Evolutionary conservation across 164 flowering plant species (phyloP), one percentile per base, ranked within the genome.

Genomic region (Amborella trichopoda): DNA sequence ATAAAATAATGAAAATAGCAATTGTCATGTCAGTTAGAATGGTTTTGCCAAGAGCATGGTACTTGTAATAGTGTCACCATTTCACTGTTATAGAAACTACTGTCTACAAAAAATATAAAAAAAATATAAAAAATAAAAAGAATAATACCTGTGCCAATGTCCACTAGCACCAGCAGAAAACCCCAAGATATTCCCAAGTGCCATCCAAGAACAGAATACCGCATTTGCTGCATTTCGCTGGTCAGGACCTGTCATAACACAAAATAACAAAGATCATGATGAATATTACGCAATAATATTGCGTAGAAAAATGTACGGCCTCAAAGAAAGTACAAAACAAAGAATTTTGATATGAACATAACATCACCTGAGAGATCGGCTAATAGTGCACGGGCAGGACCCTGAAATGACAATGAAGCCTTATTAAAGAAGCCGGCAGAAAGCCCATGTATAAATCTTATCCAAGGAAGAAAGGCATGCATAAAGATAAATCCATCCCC

Each of bases 311-410:
- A n/a, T n/a, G 22, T 36, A 28, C 32, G 23, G 3, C 10, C 19
- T 33, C 23, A 26, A 17, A 32, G 1, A 32, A 40, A 11, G 28
- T 23, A 24, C 5, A 47, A 18, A 26, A 20, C 1, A 3, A 21
- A 48, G 28, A 47, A 24, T 48, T 26, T 33, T 20, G 26, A 60
- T 32, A 13, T 17, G 16, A 49, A 30, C 17, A 42, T n/a, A 10
- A 48, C 36, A n/a, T 51, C 42, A 88, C 99, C 96, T 69, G 99
- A 59, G 53, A 88, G 70, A 79, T 93, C 99, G 58, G 99, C 96
- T 23, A 93, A 69, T 66, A 93, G 94, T 28, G 99, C 99, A 55
- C 99, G 94, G 68, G 99, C 99, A 36, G 99, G 99, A 39, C 96
- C 96, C 99, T 93, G 40, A 23, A 70, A 16, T 11, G 20, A 16